phyloP scores from a whole-genome alignment of 1,284 basidiomycete species.

The Ceratobasidium sp. region DNA sequence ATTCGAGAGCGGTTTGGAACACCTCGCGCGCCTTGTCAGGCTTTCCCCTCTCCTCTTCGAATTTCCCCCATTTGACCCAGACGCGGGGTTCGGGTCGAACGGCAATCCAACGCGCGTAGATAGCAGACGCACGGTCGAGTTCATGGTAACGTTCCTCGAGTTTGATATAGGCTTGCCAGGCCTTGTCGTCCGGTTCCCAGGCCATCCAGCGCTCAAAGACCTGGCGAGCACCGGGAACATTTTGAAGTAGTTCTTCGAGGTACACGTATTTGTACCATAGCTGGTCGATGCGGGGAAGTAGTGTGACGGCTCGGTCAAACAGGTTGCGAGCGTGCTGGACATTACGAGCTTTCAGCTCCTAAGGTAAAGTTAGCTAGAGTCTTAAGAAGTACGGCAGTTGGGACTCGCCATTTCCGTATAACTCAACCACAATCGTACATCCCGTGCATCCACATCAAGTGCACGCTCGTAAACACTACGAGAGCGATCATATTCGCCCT shows the following conservation, averaged over 20 bases:
- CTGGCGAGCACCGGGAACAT: constrained; percentile 94
- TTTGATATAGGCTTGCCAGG: constrained; percentile 99
- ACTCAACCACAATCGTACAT: constrained; percentile 91
- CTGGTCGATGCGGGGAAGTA: constrained; percentile 94
- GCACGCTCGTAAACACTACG: constrained; percentile 97
- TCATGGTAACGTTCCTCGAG: constrained; percentile 95
- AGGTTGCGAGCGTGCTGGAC: constrained; percentile 97
- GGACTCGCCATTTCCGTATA: constrained; percentile 88
- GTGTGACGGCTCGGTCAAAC: constrained; percentile 95
- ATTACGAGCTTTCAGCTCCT: constrained; percentile 95
- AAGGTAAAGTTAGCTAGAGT: constrained; percentile 7
- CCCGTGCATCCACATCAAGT: constrained; percentile 92
- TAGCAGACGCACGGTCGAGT: constrained; percentile 88
- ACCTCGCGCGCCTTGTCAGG: constrained; percentile 95
- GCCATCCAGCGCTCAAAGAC: constrained; percentile 99
- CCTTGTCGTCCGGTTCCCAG: constrained; percentile 99
- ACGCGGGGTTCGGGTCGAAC: constrained; percentile 94
- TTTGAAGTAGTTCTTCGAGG: constrained; percentile 96
- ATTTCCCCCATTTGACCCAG: constrained; percentile 98
- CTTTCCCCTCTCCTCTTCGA: constrained; percentile 91
- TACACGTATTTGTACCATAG: constrained; percentile 99
- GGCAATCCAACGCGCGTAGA: constrained; percentile 96
- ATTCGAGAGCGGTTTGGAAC: constrained; percentile 96
- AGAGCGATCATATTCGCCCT: constrained; percentile 94
- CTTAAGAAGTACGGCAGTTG: not conserved